Percentiles rank a stretch among this genome's conserved stretches.
These are phyloP conservation scores for Heterobasidion occidentale DNA, from an alignment of 1,284 basidiomycete species.

Conservation along the genomic window DNA sequence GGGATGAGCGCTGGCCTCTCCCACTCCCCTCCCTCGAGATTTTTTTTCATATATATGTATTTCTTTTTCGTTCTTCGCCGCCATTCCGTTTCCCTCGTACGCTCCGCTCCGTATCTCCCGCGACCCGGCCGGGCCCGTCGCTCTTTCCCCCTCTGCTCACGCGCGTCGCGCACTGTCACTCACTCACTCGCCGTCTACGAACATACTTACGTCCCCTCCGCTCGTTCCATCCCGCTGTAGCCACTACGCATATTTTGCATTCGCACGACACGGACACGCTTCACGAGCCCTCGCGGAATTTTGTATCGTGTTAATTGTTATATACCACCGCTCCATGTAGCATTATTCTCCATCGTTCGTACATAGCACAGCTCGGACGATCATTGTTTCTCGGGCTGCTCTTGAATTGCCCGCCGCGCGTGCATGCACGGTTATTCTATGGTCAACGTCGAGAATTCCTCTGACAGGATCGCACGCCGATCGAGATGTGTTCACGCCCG, in stretches of 20 bases:
- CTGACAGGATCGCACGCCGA: no score
- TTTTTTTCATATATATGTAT: neutral
- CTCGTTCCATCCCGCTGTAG: neutral
- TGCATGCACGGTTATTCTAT: no score
- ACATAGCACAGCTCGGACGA: no score
- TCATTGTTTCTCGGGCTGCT: no score
- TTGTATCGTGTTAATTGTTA: no score
- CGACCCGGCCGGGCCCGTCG: neutral
- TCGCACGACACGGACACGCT: neutral
- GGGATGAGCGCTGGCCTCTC: conserved; percentile 4
- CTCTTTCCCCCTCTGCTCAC: neutral
- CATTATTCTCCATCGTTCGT: no score
- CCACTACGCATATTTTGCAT: neutral
- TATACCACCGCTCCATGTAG: no score
- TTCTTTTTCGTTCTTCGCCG: neutral
- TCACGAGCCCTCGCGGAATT: neutral
- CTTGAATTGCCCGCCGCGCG: no score
- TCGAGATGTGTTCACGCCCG: no score
- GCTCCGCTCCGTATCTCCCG: neutral
- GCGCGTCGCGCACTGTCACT: no score
- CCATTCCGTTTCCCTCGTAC: neutral
- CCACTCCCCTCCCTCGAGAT: neutral
- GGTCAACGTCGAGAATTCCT: no score
- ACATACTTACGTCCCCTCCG: neutral
- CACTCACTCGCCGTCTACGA: neutral